Conservation (phyloP, 352 stramenopile genomes). For the Phytophthora constricta region DNA sequence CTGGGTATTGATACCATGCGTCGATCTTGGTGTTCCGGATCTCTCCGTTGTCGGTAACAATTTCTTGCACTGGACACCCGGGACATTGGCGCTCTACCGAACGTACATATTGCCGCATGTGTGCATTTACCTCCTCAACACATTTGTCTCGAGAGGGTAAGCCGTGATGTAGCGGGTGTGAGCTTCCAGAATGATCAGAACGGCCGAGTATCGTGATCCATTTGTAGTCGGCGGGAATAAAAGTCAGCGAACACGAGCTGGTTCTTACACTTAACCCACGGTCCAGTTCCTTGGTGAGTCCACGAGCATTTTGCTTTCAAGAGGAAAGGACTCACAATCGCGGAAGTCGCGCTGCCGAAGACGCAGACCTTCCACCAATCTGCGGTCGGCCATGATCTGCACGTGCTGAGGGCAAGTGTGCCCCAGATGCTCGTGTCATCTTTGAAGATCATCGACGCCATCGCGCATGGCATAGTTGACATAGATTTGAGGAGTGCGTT, state of each 20-base stretch:
- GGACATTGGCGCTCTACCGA: background rate
- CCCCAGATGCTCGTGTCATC: constrained; percentile 10
- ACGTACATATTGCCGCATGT: background rate
- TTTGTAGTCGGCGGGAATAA: constrained; percentile 5
- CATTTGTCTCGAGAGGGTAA: constrained; percentile 2
- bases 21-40: constrained; percentile 1
- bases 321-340: background rate
- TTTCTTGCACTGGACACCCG: background rate
- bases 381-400: background rate
- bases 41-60: constrained; percentile 9
- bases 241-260: constrained; percentile 4
- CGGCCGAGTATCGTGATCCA: background rate
- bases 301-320: background rate
- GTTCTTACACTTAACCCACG: constrained; percentile 2
- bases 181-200: constrained; percentile 4
- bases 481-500: background rate
- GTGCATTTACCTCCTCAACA: background rate
- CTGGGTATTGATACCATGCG: constrained; percentile 7
- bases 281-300: background rate
- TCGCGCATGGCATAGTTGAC: background rate
- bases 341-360: background rate
- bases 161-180: constrained; percentile 1
- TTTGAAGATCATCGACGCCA: constrained; percentile 8
- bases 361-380: background rate
- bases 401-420: background rate